Conservation (phyloP, 345 rosid genomes). For the Hevea brasiliensis region DNA sequence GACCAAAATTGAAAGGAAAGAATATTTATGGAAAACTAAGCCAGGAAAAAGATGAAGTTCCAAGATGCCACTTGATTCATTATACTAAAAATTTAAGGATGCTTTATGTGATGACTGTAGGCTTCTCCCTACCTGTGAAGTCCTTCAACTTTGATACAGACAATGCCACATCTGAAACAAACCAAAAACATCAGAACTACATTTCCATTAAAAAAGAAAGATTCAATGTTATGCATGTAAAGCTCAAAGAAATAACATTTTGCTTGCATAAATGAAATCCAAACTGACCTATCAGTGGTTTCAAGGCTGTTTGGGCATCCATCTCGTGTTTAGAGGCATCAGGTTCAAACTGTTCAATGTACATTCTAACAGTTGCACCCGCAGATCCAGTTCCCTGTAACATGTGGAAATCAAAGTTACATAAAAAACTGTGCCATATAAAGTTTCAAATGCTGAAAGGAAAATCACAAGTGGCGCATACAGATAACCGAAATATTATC, state of each 20-base stretch:
- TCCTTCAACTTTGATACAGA: constrained; percentile 86
- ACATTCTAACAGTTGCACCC: constrained; percentile 85
- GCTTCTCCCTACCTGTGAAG: constrained; percentile 90
- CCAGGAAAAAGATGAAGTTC: constrained; percentile 23
- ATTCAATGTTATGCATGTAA: background rate
- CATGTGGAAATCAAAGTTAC: constrained; percentile 10
- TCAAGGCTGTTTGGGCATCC: constrained; percentile 86
- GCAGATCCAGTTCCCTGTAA: constrained; percentile 92
- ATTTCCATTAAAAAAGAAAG: background rate
- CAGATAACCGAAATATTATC: constrained; percentile 86
- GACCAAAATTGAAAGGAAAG: constrained; percentile 41
- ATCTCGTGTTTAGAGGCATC: constrained; percentile 78
- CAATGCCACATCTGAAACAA: constrained; percentile 72
- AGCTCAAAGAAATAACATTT: background rate
- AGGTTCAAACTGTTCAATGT: constrained; percentile 78
- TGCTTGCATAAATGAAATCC: constrained; percentile 3
- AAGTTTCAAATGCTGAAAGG: constrained; percentile 17
- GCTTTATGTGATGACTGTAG: constrained; percentile 83
- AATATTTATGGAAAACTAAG: constrained; percentile 4
- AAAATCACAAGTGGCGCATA: constrained; percentile 32
- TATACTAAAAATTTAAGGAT: background rate
- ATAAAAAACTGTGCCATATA: background rate
- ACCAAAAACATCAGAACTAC: constrained; percentile 13
- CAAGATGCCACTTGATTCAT: constrained; percentile 22
- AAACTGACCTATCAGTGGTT: constrained; percentile 75